These are phyloP conservation scores for Vitis hybrid DNA, from an alignment of 177 flowering plant genomes.

Conservation along the genomic window DNA sequence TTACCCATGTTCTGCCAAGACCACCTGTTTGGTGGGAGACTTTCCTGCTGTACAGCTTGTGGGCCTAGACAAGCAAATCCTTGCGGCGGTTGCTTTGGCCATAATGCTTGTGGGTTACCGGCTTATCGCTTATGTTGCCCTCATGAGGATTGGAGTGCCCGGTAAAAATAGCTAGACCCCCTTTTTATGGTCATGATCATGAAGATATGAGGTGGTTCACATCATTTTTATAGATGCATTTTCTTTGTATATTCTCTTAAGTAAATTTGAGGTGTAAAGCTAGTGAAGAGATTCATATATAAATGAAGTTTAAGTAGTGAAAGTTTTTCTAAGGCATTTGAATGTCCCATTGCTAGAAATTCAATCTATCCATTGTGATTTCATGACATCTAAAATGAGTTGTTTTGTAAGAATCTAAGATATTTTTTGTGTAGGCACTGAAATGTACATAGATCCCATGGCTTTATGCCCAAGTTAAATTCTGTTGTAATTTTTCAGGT, in stretches of 20 bases:
- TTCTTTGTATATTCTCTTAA: too few relatives aligned
- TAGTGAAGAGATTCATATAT: not conserved
- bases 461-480: too few relatives aligned
- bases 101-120: constrained; percentile 63
- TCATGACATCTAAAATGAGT: too few relatives aligned
- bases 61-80: constrained; percentile 35
- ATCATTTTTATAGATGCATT: too few relatives aligned
- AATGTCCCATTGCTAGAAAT: not conserved
- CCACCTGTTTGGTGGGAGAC: constrained; percentile 39
- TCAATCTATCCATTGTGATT: too few relatives aligned
- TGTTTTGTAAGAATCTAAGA: too few relatives aligned
- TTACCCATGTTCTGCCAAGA: constrained; percentile 34
- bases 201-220: not conserved
- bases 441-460: too few relatives aligned
- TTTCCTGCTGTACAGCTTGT: constrained; percentile 38
- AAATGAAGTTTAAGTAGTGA: too few relatives aligned
- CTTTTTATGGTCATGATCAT: not conserved
- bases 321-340: not conserved
- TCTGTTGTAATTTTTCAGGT: too few relatives aligned
- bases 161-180: not conserved
- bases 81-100: constrained; percentile 31
- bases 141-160: constrained; percentile 57
- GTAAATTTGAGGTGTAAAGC: not conserved
- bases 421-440: too few relatives aligned
- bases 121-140: constrained; percentile 62